Evolutionary conservation across 106 monocot species (phyloP).

Genomic region (Gastrodia elata): DNA sequence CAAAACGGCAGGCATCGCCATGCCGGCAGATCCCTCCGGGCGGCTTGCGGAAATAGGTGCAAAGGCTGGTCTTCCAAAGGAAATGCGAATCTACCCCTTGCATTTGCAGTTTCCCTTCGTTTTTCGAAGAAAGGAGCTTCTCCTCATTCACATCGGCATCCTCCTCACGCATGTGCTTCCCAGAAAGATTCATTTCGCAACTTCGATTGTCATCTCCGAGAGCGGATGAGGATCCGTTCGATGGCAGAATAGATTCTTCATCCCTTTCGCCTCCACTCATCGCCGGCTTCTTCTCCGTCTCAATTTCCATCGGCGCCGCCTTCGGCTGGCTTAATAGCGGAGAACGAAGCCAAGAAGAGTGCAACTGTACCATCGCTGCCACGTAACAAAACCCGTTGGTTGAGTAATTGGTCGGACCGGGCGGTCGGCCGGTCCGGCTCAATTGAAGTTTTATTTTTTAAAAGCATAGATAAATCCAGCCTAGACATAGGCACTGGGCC

Average conservation of each 20-base stretch:
- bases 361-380: too few relatives aligned
- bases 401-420: too few relatives aligned
- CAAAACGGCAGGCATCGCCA: constrained; percentile 69
- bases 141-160: neutral
- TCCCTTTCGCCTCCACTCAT: neutral
- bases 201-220: neutral
- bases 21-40: constrained; percentile 45
- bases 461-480: too few relatives aligned
- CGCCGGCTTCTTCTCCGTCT: neutral
- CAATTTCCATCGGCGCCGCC: neutral
- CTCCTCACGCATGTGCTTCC: neutral
- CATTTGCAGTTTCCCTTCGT: neutral
- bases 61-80: constrained; percentile 85
- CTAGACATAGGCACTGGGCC: too few relatives aligned
- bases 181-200: neutral
- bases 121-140: neutral
- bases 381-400: too few relatives aligned
- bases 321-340: neutral
- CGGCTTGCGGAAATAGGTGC: constrained; percentile 53
- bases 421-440: too few relatives aligned
- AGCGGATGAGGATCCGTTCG: neutral
- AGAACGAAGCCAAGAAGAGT: neutral
- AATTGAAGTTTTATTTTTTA: too few relatives aligned
- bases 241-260: neutral
- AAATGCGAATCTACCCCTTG: constrained; percentile 9